Evolutionary conservation across 345 rosid species (phyloP).

Genomic region (Ceriops tagal): DNA sequence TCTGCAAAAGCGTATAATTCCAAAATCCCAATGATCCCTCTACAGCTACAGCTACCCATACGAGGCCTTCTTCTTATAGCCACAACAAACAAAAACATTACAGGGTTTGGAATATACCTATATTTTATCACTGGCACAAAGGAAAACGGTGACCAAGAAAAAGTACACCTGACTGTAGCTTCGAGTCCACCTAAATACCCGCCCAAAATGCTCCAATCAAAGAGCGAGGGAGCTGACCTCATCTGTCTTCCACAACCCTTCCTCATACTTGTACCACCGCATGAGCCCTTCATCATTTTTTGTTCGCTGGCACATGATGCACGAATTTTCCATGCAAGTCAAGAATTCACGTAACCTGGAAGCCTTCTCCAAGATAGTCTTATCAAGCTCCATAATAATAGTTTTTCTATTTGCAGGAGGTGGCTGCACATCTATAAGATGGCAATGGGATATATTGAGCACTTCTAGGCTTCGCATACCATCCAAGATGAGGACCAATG

Average conservation of each 20-base stretch:
- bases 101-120: background rate
- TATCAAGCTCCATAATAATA: constrained; percentile 47
- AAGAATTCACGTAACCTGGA: constrained; percentile 49
- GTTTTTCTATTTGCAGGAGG: constrained; percentile 35
- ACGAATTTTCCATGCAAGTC: constrained; percentile 57
- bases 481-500: constrained; percentile 55
- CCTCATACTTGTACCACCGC: constrained; percentile 86
- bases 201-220: constrained; percentile 22
- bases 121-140: background rate
- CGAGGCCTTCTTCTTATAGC: background rate
- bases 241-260: constrained; percentile 75
- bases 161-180: background rate
- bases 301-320: constrained; percentile 69
- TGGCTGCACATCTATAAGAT: constrained; percentile 42
- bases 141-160: constrained; percentile 1
- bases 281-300: constrained; percentile 67
- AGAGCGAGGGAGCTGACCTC: constrained; percentile 59
- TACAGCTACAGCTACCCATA: background rate
- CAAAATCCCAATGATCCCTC: constrained; percentile 4
- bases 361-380: constrained; percentile 46
- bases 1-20: background rate
- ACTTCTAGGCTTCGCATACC: constrained; percentile 54
- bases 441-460: constrained; percentile 78
- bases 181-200: background rate
- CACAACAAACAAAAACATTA: background rate